Base-by-base conservation (phyloP, 768 basidiomycete genomes). In the Cytidiella melzeri region DNA sequence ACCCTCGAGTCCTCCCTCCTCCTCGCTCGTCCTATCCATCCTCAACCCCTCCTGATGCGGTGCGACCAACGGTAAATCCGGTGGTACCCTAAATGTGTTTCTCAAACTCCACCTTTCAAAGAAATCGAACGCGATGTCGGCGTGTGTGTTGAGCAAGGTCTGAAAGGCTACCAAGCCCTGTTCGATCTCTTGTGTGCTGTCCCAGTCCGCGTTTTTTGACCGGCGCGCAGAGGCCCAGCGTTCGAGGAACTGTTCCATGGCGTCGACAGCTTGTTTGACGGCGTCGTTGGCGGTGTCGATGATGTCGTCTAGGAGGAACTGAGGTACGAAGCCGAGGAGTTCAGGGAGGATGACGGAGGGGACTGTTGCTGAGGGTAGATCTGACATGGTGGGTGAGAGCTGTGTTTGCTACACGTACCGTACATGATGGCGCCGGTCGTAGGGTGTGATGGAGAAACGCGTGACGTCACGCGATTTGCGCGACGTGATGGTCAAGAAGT, bases 111-210 rank as follows among this genome's bases (percentile, higher is more conserved):
- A 95, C 0, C 83, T 84, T 67, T 92, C 92, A 58, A 96, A 89
- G 61, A 85, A 87, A 64, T 96, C 92, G 52, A 94, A 90, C 0
- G 92, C 92, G 40, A 90, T 76, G 60, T 96, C 92, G 39, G 88
- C 84, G 56, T 93, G 92, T 47, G 81, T 81, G 60, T 93, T 89
- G 12, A 96, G 74, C 39, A 94, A 74, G 0, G 92, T 93, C 64
- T 94, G 89, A 55, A 95, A 90, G 20, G 87, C 77, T 43, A 90
- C 84, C 1, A 92, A 67, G 2, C 91, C 92, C 67, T 90, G 81
- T 56, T 85, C 83, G 19, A 87, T 74, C 52, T 88, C 85, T 50
- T 84, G 78, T 10, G 73, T 81, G 58, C 73, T 77, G 52, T 81
- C 83, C 69, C 77, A 77, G 15, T 75, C 72, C 52, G 64, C 72